Evolutionary conservation across 1,284 basidiomycete genomes (phyloP).

Genomic region (Acaromyces ingoldii): DNA sequence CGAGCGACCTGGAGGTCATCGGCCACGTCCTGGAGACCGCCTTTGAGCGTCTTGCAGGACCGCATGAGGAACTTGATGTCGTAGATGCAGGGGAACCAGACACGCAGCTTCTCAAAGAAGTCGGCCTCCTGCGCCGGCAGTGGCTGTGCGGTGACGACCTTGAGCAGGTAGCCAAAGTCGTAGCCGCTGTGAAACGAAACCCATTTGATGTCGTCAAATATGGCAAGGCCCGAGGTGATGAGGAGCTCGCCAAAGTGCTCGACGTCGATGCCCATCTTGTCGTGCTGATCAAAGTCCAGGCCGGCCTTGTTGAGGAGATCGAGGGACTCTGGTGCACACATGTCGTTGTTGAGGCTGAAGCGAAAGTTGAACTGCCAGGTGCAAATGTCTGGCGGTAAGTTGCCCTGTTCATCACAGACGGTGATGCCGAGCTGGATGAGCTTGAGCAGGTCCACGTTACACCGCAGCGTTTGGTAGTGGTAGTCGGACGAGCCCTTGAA

Average conservation of each 20-base stretch:
- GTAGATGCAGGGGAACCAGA: constrained; percentile 95
- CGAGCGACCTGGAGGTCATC: constrained; percentile 84
- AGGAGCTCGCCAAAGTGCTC: constrained; percentile 95
- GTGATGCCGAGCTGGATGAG: constrained; percentile 97
- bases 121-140: constrained; percentile 81
- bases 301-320: constrained; percentile 91
- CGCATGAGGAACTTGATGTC: constrained; percentile 98
- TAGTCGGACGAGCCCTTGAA: constrained; percentile 98
- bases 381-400: constrained; percentile 71
- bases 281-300: constrained; percentile 88
- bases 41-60: constrained; percentile 78
- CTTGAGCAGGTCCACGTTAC: constrained; percentile 92
- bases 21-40: constrained; percentile 90
- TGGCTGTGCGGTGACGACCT: constrained; percentile 81
- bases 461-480: constrained; percentile 96
- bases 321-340: constrained; percentile 96
- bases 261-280: constrained; percentile 83
- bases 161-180: constrained; percentile 98
- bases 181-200: constrained; percentile 98
- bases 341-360: constrained; percentile 90
- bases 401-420: constrained; percentile 85
- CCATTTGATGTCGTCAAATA: constrained; percentile 88
- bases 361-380: constrained; percentile 99
- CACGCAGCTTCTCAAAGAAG: constrained; percentile 80
- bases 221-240: constrained; percentile 89